These are phyloP conservation scores for Ophiocordyceps camponoti-leonardi DNA, from an alignment of 2,329 filamentous ascomycete genomes.

Conservation along the genomic window DNA sequence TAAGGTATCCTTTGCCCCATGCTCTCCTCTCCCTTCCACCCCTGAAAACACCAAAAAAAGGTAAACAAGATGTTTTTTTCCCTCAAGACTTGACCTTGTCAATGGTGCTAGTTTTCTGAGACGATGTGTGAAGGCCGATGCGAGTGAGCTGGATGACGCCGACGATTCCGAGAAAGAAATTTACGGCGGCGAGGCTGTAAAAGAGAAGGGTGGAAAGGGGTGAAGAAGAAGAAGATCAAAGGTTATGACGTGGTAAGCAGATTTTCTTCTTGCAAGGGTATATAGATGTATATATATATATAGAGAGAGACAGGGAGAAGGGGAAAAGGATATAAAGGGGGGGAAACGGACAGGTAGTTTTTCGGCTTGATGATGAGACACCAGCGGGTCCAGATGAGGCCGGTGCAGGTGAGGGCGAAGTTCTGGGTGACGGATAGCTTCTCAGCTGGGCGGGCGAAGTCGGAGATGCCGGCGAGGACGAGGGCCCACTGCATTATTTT, in stretches of 20 bases:
- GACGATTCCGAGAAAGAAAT: constrained; percentile 91
- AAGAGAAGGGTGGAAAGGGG: not conserved
- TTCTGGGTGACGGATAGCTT: constrained; percentile 92
- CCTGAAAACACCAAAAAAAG: too few species aligned
- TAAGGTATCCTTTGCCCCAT: too few species aligned
- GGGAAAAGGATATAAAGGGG: too few species aligned
- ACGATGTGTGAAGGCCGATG: constrained; percentile 50
- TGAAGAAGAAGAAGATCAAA: not conserved
- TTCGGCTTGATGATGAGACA: constrained; percentile 91
- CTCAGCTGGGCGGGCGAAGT: constrained; percentile 80
- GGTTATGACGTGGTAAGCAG: too few species aligned
- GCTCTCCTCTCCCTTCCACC: too few species aligned
- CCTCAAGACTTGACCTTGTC: constrained; percentile 14
- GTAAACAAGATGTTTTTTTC: not conserved
- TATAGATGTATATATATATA: too few species aligned
- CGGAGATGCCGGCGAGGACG: constrained; percentile 79
- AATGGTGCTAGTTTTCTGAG: constrained; percentile 32
- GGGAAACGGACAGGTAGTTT: constrained; percentile 59
- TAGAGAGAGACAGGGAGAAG: too few species aligned
- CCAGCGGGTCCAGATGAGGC: constrained; percentile 96
- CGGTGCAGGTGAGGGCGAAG: constrained; percentile 73
- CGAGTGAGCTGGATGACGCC: constrained; percentile 68
- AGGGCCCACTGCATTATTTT: too few species aligned
- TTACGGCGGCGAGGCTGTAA: constrained; percentile 81
- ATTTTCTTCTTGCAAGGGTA: too few species aligned